A percentile compares a stretch with the other conserved stretches of the same genome.
phyloP scores from a whole-genome alignment of 2,329 filamentous ascomycete genomes.

The Gremmenia infestans region DNA sequence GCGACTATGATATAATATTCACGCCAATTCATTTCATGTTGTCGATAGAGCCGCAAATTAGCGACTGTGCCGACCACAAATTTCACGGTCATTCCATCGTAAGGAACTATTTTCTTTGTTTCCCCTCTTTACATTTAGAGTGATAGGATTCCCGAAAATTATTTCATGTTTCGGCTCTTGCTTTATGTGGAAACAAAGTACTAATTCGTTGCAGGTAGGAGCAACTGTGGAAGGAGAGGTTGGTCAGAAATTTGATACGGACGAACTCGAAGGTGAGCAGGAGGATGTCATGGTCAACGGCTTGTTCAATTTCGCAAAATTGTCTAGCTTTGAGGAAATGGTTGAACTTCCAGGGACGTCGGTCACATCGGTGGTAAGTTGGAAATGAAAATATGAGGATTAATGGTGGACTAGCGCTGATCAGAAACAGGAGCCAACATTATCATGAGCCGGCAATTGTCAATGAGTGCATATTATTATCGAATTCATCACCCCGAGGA shows the following conservation, averaged over 20 bases:
- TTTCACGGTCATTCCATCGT: not conserved
- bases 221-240: slow-evolving; percentile 14
- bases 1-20: slow-evolving; percentile 6
- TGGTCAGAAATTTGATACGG: slow-evolving; percentile 18
- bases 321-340: slow-evolving; percentile 20
- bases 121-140: too few species aligned
- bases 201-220: not conserved
- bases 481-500: not conserved
- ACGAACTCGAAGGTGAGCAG: slow-evolving; percentile 9
- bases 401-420: not conserved
- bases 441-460: not conserved
- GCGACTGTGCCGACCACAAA: slow-evolving; percentile 4
- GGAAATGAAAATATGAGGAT: not conserved
- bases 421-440: not conserved
- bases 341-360: slow-evolving; percentile 19
- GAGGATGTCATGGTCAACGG: slow-evolving; percentile 14
- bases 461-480: not conserved
- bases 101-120: not conserved
- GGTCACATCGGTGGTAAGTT: slow-evolving; percentile 5
- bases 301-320: slow-evolving; percentile 21
- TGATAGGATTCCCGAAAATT: too few species aligned
- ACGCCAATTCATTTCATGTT: slow-evolving; percentile 13
- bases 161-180: not conserved
- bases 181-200: not conserved
- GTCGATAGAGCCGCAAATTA: slow-evolving; percentile 10